Percentiles rank a stretch among this genome's conserved stretches.
These are phyloP conservation scores for Odonthalia washingtoniensis DNA, from an alignment of 31 red algal species.

Conservation along the genomic window DNA sequence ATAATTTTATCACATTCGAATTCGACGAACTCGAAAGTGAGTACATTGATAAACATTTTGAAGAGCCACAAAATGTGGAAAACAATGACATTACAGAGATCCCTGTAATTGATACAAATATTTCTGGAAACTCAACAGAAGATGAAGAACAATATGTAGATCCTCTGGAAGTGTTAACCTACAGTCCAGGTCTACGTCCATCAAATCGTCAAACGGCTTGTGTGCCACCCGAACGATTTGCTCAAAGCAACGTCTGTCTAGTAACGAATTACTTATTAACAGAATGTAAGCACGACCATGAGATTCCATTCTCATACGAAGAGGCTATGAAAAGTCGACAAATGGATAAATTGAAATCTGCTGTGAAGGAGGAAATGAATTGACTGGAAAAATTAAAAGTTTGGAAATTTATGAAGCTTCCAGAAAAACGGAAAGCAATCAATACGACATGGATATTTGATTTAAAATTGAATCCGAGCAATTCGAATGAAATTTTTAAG, in stretches of 20 bases:
- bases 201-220: not conserved
- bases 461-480: not conserved
- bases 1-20: not conserved
- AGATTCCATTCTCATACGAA: not conserved
- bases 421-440: not conserved
- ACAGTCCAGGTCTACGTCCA: not conserved
- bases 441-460: constrained; percentile 28
- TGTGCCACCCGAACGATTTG: not conserved
- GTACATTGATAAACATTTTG: not conserved
- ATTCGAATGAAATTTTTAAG: not conserved
- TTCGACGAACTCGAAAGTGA: not conserved
- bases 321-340: not conserved
- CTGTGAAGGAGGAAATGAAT: not conserved
- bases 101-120: not conserved
- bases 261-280: not conserved
- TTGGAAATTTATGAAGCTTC: not conserved
- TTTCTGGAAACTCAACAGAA: not conserved
- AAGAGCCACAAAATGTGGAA: not conserved
- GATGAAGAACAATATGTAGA: not conserved
- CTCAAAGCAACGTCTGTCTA: not conserved
- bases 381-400: not conserved
- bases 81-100: not conserved
- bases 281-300: not conserved
- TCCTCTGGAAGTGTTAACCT: not conserved
- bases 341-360: not conserved